phyloP scores from a whole-genome alignment of 805 yeast genomes.

The Saccharomyces jurei region DNA sequence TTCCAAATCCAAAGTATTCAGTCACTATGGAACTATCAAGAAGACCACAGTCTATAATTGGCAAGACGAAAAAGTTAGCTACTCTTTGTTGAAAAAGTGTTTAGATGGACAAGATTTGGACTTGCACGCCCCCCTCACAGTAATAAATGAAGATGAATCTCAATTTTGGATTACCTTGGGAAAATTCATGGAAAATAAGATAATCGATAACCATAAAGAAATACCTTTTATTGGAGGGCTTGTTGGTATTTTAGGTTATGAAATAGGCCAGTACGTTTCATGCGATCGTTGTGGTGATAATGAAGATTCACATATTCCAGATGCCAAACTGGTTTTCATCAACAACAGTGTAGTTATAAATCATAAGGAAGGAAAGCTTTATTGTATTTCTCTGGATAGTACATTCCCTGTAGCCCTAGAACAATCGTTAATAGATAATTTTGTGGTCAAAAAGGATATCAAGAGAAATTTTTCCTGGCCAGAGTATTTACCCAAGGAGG shows the following conservation, averaged over 20 bases:
- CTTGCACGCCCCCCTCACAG: slow-evolving; percentile 3
- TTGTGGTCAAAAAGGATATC: slow-evolving; percentile 1
- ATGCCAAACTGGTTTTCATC: slow-evolving; percentile 63
- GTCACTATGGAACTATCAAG: slow-evolving; percentile 50
- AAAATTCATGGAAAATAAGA: slow-evolving; percentile 19
- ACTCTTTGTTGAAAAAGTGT: neutral
- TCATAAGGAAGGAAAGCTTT: slow-evolving; percentile 38
- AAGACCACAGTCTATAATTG: slow-evolving; percentile 26
- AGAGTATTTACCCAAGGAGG: slow-evolving; percentile 13
- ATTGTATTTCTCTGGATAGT: slow-evolving; percentile 43
- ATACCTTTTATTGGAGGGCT: slow-evolving; percentile 90
- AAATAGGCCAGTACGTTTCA: slow-evolving; percentile 55
- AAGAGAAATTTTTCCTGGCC: slow-evolving; percentile 4
- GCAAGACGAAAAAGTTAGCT: slow-evolving; percentile 17
- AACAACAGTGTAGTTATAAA: slow-evolving; percentile 57
- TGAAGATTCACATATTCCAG: slow-evolving; percentile 42
- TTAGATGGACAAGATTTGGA: neutral
- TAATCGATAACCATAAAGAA: slow-evolving; percentile 17
- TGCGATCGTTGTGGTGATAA: slow-evolving; percentile 30
- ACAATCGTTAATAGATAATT: neutral
- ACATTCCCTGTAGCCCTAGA: slow-evolving; percentile 27
- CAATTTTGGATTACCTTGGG: slow-evolving; percentile 26
- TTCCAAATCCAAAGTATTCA: slow-evolving; percentile 36
- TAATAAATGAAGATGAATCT: slow-evolving; percentile 17
- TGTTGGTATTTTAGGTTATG: slow-evolving; percentile 80